A percentile compares a stretch with the other conserved stretches of the same genome.
phyloP scores from a whole-genome alignment of 345 rosid genomes.

The Eucalyptus cloeziana region DNA sequence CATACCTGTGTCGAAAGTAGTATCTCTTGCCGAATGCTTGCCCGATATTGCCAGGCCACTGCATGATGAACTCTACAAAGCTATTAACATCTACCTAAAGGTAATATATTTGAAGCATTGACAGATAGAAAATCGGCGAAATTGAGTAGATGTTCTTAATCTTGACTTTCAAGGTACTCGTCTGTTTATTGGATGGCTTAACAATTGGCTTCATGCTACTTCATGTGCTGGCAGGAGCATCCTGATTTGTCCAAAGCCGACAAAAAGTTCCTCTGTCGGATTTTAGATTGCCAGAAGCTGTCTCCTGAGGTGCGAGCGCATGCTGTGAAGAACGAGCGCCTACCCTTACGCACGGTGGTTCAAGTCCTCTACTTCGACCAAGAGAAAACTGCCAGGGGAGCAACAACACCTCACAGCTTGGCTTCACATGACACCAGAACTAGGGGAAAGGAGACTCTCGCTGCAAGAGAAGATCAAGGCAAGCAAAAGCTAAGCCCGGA shows the following conservation, averaged over 20 bases:
- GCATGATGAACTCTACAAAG: slow-evolving; percentile 86
- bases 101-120: slow-evolving; percentile 8
- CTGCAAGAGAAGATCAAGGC: slow-evolving; percentile 9
- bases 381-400: slow-evolving; percentile 26
- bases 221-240: slow-evolving; percentile 51
- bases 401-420: background rate
- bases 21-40: slow-evolving; percentile 62
- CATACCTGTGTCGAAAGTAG: slow-evolving; percentile 44
- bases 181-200: background rate
- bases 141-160: background rate
- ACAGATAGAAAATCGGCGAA: background rate
- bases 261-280: slow-evolving; percentile 66
- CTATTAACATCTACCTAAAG: slow-evolving; percentile 82
- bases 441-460: slow-evolving; percentile 10
- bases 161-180: background rate
- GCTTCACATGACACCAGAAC: background rate
- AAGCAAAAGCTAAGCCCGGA: slow-evolving; percentile 1
- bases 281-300: slow-evolving; percentile 87
- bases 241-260: slow-evolving; percentile 77
- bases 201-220: background rate
- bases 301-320: slow-evolving; percentile 80
- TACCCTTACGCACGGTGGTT: slow-evolving; percentile 90
- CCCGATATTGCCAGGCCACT: slow-evolving; percentile 52
- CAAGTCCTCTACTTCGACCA: slow-evolving; percentile 90
- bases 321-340: slow-evolving; percentile 87